A percentile compares a stretch with the other conserved stretches of the same genome.
Conservation (phyloP, 2,329 filamentous ascomycete genomes). For the Cytospora leucostoma region DNA sequence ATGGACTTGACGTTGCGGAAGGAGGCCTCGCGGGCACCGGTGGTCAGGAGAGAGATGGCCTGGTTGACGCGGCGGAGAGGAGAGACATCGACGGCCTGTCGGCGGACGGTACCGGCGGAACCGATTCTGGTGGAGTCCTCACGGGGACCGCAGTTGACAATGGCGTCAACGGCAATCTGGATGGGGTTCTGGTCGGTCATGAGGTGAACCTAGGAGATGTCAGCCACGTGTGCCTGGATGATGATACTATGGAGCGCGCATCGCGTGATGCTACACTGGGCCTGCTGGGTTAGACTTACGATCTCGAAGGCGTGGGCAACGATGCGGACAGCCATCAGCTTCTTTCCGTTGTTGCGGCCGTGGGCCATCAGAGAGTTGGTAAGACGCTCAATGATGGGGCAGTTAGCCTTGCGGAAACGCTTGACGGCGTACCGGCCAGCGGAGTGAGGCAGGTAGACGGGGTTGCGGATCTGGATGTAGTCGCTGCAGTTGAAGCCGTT, state of each 20-base stretch:
- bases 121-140: slow-evolving; percentile 99
- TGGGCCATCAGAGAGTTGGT: slow-evolving; percentile 99
- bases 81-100: slow-evolving; percentile 99
- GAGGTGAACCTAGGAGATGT: slow-evolving; percentile 80
- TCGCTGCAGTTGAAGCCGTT: slow-evolving; percentile 62
- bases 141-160: slow-evolving; percentile 99
- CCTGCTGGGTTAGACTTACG: slow-evolving; percentile 52
- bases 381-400: slow-evolving; percentile 99
- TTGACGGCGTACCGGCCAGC: slow-evolving; percentile 98
- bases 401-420: slow-evolving; percentile 99
- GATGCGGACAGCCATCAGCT: slow-evolving; percentile 99
- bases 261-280: background rate
- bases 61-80: slow-evolving; percentile 99
- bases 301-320: slow-evolving; percentile 99
- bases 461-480: slow-evolving; percentile 99
- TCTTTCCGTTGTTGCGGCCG: slow-evolving; percentile 99
- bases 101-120: slow-evolving; percentile 98
- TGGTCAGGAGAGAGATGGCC: slow-evolving; percentile 98
- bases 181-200: slow-evolving; percentile 99
- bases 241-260: background rate
- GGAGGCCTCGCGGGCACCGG: slow-evolving; percentile 95
- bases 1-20: slow-evolving; percentile 99
- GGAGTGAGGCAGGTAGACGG: slow-evolving; percentile 98
- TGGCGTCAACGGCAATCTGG: slow-evolving; percentile 98
- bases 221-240: slow-evolving; percentile 35